Evolutionary conservation across 768 basidiomycete species (phyloP).

Genomic region (Pulveroboletus frians): DNA sequence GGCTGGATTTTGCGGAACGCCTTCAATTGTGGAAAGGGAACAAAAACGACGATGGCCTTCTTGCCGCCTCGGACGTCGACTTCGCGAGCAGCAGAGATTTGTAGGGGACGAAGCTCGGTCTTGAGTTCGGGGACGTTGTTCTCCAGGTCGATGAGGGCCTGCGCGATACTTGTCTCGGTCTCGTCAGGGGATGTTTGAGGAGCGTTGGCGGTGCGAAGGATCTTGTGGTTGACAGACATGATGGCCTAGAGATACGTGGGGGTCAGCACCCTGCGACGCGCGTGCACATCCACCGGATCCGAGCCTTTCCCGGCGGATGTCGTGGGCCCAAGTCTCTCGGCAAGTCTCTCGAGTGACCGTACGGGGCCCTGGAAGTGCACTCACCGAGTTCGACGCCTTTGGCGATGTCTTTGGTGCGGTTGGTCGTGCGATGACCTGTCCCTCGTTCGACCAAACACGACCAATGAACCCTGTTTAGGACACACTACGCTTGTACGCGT

Average conservation of each 20-base stretch:
- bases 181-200: slow-evolving; percentile 86
- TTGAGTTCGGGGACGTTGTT: slow-evolving; percentile 98
- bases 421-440: slow-evolving; percentile 4
- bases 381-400: slow-evolving; percentile 67
- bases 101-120: slow-evolving; percentile 88
- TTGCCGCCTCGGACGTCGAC: slow-evolving; percentile 99
- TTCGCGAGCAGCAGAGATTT: slow-evolving; percentile 98
- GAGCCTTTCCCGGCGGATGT: slow-evolving; percentile 20
- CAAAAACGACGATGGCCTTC: slow-evolving; percentile 98
- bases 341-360: slow-evolving; percentile 16
- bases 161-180: slow-evolving; percentile 86
- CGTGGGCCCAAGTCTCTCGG: slow-evolving; percentile 14
- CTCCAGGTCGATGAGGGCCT: slow-evolving; percentile 96
- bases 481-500: slow-evolving; percentile 75
- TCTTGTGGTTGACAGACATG: slow-evolving; percentile 84
- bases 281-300: slow-evolving; percentile 54
- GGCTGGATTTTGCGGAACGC: slow-evolving; percentile 98
- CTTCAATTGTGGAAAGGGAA: slow-evolving; percentile 95
- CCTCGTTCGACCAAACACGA: slow-evolving; percentile 26
- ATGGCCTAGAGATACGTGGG: slow-evolving; percentile 18
- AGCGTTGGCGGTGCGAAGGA: slow-evolving; percentile 94
- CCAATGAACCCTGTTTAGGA: slow-evolving; percentile 22
- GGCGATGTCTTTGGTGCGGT: slow-evolving; percentile 36
- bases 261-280: slow-evolving; percentile 42
- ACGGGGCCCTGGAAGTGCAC: slow-evolving; percentile 33